Base-by-base conservation (phyloP, 108 stramenopile genomes). In the Cyclotella cryptica region DNA sequence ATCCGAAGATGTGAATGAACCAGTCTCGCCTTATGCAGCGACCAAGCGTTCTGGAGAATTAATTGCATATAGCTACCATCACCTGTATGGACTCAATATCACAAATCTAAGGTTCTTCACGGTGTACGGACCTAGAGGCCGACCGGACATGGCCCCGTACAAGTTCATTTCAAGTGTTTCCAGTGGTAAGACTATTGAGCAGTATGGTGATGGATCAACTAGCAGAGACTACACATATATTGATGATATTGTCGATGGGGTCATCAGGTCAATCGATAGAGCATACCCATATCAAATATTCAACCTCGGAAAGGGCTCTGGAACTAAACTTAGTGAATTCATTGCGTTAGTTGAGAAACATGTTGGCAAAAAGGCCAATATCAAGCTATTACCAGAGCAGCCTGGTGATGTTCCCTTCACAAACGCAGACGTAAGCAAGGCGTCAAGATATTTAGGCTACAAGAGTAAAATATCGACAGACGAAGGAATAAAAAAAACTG, bases 351-450 rank as follows among this genome's bases (percentile, higher is more conserved):
- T 99, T 21, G 95, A 98, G 83, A 86, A 90, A 68, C 79, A 91
- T 67, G 84, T 86, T 8, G 97, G 96, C 5, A 92, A 88, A 67
- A 82, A 93, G 71, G 98, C 98, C 5, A 79, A 75, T 35, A 92
- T 98, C 78, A 89, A 90, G 49, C 52, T 92, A 10, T 66, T 97
- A 71, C 98, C 98, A 24, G 97, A 98, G 51, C 98, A 98, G 80
- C 98, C 98, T 15, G 98, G 98, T 30, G 99, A 99, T 84, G 99
- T 98, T n/a, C 97, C 97, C 0, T 93, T 95, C 87, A 99, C 98
- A 17, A 98, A 97, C 81, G 97, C 98, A 0, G 93, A 98, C 76
- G 93, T 97, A 30, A 80, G 76, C 65, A 98, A 98, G 90, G 98
- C 98, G 6, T 69, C 66, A n/a, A 51, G 71, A 21, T 75, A 97